A percentile compares a stretch with the other conserved stretches of the same genome.
Conservation (phyloP, 176 grass and related monocot genomes). For the Aegilops tauschii region DNA sequence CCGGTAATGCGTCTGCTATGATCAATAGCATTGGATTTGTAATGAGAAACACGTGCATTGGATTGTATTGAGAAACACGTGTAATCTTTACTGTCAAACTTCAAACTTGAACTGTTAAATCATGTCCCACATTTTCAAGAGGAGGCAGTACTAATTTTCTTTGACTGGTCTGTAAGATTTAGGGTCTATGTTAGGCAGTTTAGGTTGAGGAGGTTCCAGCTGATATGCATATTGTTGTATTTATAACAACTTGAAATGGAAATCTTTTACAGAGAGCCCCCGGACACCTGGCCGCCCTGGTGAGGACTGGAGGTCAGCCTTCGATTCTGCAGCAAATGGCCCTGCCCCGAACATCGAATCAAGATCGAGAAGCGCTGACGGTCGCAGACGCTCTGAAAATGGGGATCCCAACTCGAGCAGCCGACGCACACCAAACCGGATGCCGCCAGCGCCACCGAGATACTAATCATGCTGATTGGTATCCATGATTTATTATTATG, state of each 20-base stretch:
- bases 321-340: constrained; percentile 60
- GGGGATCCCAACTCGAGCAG: constrained; percentile 75
- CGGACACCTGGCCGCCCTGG: constrained; percentile 47
- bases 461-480: constrained; percentile 58
- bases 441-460: constrained; percentile 76
- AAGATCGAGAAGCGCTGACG: constrained; percentile 69
- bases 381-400: constrained; percentile 57
- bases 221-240: neutral
- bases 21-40: neutral
- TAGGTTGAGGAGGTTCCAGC: no score
- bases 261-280: constrained; percentile 58
- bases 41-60: neutral
- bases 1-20: neutral
- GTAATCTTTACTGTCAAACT: neutral
- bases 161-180: no score
- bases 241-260: neutral
- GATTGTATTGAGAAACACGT: neutral
- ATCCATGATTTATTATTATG: constrained; percentile 6
- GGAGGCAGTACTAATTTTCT: no score
- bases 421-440: constrained; percentile 72
- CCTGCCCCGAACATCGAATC: constrained; percentile 34
- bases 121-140: neutral
- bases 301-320: constrained; percentile 94
- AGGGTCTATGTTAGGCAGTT: no score
- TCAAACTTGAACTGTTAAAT: neutral